Percentiles rank a stretch among this genome's conserved stretches.
Conservation (phyloP, 148 eudicot species). For the Drosera capensis region DNA sequence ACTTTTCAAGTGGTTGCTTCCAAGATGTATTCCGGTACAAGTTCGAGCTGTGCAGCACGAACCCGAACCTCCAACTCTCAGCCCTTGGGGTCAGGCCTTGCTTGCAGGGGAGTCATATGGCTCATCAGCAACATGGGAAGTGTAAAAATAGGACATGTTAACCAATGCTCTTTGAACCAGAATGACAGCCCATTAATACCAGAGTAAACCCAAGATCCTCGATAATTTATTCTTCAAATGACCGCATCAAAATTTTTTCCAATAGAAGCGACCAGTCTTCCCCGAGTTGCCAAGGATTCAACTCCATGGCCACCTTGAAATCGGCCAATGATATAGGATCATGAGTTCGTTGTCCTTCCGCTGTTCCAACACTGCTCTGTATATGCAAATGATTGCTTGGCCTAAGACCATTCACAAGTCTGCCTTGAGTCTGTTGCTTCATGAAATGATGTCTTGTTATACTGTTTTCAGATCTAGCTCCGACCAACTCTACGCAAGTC, state of each 20-base stretch:
- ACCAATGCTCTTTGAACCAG: conserved; percentile 15
- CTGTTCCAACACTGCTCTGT: conserved; percentile 20
- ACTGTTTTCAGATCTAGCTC: conserved; percentile 22
- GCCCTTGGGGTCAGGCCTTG: conserved; percentile 13
- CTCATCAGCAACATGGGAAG: conserved; percentile 1
- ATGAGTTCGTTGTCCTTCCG: conserved; percentile 15
- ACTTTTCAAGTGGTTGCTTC: conserved; percentile 13
- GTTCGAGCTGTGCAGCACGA: conserved; percentile 13
- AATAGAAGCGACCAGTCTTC: conserved; percentile 53
- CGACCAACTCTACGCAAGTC: conserved; percentile 42
- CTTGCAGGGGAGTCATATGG: conserved; percentile 16
- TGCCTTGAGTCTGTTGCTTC: conserved; percentile 26
- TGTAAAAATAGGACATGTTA: conserved; percentile 5
- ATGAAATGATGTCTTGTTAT: conserved; percentile 10
- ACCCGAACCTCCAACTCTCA: conserved; percentile 16
- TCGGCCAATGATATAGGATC: conserved; percentile 30
- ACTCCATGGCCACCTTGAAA: conserved; percentile 52
- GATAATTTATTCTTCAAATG: conserved; percentile 23
- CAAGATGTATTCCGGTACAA: conserved; percentile 8
- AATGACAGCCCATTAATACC: conserved; percentile 12
- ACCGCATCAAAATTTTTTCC: conserved; percentile 36
- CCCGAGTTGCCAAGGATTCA: conserved; percentile 48
- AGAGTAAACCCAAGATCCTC: conserved; percentile 11
- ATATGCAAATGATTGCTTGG: conserved; percentile 28
- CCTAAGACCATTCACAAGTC: conserved; percentile 29